Percentiles rank a stretch among this genome's conserved stretches.
phyloP scores from a whole-genome alignment of 2,329 filamentous ascomycete species.

The Coniochaeta sp. region DNA sequence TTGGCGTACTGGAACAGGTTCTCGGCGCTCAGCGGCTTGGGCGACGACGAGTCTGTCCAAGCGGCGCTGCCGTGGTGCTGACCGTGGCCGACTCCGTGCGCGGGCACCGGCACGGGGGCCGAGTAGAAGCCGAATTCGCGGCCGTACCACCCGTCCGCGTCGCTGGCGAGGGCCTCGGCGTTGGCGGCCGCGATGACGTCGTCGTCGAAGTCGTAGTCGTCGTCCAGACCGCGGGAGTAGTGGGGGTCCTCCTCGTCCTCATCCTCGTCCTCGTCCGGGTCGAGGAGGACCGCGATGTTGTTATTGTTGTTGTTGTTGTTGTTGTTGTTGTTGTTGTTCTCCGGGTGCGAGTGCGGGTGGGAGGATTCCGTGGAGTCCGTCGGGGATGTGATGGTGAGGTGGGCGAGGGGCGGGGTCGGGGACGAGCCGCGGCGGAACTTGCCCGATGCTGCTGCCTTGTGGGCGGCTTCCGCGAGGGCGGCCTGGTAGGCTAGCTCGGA shows the following conservation, averaged over 20 bases:
- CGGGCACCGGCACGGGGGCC: constrained; percentile 34
- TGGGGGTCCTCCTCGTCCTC: no score
- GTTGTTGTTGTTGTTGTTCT: no score
- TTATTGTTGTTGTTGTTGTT: no score
- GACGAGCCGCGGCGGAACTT: constrained; percentile 60
- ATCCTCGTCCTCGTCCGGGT: constrained; percentile 47
- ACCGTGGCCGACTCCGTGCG: constrained; percentile 37
- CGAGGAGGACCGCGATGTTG: no score
- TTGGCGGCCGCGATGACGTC: constrained; percentile 93
- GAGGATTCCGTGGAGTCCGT: constrained; percentile 19
- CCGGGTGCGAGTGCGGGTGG: constrained; percentile 15
- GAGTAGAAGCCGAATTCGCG: constrained; percentile 97
- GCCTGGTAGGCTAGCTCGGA: constrained; percentile 62
- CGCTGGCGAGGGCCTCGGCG: constrained; percentile 83
- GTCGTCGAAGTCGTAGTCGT: constrained; percentile 72
- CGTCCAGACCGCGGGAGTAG: constrained; percentile 44
- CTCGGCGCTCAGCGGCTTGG: constrained; percentile 21
- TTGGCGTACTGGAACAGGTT: constrained; percentile 56
- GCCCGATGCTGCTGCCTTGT: constrained; percentile 66
- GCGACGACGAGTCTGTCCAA: background rate
- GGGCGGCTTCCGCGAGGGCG: constrained; percentile 74
- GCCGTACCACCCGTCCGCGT: constrained; percentile 90
- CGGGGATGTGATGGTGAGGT: constrained; percentile 26
- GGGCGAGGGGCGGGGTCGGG: constrained; percentile 24
- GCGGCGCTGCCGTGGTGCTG: constrained; percentile 24